Evolutionary conservation across 139 green algal genomes (phyloP).

Genomic region (Parachlorella kessleri): DNA sequence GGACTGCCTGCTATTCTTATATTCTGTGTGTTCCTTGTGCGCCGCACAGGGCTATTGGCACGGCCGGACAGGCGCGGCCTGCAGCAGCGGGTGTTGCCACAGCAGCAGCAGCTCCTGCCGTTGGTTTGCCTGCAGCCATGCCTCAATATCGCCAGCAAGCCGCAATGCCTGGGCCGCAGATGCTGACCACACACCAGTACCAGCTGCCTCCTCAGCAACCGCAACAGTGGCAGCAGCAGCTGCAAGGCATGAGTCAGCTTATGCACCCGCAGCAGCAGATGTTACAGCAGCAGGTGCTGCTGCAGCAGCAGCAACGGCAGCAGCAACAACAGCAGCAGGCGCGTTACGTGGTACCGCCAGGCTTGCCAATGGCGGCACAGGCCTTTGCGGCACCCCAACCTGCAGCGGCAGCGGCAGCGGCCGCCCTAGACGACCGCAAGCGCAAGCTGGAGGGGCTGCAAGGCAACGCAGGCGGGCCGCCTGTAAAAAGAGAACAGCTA

Average conservation of each 20-base stretch:
- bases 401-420: slow-evolving; percentile 5
- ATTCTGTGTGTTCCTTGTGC: too few species aligned
- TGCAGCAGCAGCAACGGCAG: not conserved
- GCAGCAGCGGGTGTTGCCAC: too few species aligned
- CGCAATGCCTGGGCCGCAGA: too few species aligned
- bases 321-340: slow-evolving; percentile 30
- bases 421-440: slow-evolving; percentile 14
- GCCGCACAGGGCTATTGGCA: too few species aligned
- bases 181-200: not conserved
- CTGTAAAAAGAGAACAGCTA: not conserved
- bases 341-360: not conserved
- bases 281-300: not conserved
- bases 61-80: too few species aligned
- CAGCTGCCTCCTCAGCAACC: not conserved
- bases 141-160: too few species aligned
- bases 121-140: too few species aligned
- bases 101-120: too few species aligned
- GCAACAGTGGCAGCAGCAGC: too few species aligned
- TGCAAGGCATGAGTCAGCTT: not conserved
- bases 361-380: slow-evolving; percentile 14
- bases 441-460: slow-evolving; percentile 14
- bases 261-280: slow-evolving; percentile 39
- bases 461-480: not conserved
- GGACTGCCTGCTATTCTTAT: too few species aligned
- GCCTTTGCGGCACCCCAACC: slow-evolving; percentile 8